A percentile compares a stretch with the other conserved stretches of the same genome.
Evolutionary conservation across 371 early-diverging fungal genomes (phyloP).

Genomic region (Paraphysoderma sedebokerense): DNA sequence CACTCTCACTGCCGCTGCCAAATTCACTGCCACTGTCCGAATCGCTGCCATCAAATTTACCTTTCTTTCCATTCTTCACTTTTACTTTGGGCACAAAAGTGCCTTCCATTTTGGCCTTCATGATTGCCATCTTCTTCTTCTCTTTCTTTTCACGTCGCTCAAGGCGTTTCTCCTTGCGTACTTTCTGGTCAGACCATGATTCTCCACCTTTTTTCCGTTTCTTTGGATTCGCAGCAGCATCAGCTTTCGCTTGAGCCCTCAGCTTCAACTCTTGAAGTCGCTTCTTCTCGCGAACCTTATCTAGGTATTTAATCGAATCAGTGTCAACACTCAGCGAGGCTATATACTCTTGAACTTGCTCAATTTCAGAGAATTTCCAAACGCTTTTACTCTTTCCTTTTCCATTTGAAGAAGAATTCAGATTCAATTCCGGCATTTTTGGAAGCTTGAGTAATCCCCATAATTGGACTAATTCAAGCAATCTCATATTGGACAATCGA

Average conservation of each 20-base stretch:
- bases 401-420: conserved; percentile 17
- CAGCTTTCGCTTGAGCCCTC: conserved; percentile 16
- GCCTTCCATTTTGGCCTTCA: conserved; percentile 10
- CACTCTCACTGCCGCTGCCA: too few relatives aligned
- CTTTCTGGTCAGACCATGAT: conserved; percentile 52
- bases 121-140: conserved; percentile 17
- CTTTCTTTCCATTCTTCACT: too few relatives aligned
- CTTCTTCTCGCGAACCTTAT: conserved; percentile 57
- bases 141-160: conserved; percentile 51
- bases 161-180: conserved; percentile 37
- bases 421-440: conserved; percentile 76
- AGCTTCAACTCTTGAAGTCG: conserved; percentile 38
- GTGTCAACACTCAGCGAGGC: conserved; percentile 10
- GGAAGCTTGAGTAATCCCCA: conserved; percentile 71
- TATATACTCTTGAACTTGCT: conserved; percentile 8
- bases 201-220: conserved; percentile 6
- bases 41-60: too few relatives aligned
- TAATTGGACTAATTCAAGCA: conserved; percentile 47
- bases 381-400: conserved; percentile 23
- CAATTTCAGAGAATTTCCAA: conserved; percentile 5
- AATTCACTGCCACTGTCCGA: too few relatives aligned
- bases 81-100: too few relatives aligned
- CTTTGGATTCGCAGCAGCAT: neutral
- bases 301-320: conserved; percentile 40
- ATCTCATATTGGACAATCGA: conserved; percentile 60